These are phyloP conservation scores for Aurifilum marmelostoma DNA, from an alignment of 2,329 filamentous ascomycete genomes.

Conservation along the genomic window DNA sequence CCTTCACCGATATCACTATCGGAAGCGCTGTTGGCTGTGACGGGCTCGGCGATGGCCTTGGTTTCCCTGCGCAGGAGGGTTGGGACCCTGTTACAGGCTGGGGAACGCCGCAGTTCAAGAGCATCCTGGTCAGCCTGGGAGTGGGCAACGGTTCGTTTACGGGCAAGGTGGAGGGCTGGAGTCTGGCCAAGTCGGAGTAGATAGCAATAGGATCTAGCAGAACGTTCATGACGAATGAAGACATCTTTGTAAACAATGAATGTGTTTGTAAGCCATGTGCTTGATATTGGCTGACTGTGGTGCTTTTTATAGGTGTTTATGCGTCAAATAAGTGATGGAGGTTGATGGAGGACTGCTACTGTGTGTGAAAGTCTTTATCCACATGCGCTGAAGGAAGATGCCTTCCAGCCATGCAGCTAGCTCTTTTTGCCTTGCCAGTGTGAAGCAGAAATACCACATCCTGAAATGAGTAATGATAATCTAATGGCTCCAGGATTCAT, in stretches of 20 bases:
- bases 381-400: too few relatives aligned
- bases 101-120: slow-evolving; percentile 44
- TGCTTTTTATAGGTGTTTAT: too few relatives aligned
- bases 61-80: slow-evolving; percentile 42
- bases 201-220: not conserved
- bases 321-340: too few relatives aligned
- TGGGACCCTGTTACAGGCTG: slow-evolving; percentile 56
- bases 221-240: not conserved
- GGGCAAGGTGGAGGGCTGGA: slow-evolving; percentile 19
- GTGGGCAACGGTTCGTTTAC: slow-evolving; percentile 17
- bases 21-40: slow-evolving; percentile 45
- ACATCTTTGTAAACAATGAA: too few relatives aligned
- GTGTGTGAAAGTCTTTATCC: too few relatives aligned
- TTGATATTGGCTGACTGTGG: too few relatives aligned
- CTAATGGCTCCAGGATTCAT: too few relatives aligned
- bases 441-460: too few relatives aligned
- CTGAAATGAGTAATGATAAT: too few relatives aligned
- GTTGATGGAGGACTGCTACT: too few relatives aligned
- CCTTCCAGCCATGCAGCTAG: too few relatives aligned
- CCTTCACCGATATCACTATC: slow-evolving; percentile 44
- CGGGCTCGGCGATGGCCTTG: slow-evolving; percentile 21
- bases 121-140: slow-evolving; percentile 19
- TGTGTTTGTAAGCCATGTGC: not conserved
- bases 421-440: too few relatives aligned
- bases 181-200: not conserved